phyloP scores from a whole-genome alignment of 129 eudicot genomes.

The Artemisia annua region DNA sequence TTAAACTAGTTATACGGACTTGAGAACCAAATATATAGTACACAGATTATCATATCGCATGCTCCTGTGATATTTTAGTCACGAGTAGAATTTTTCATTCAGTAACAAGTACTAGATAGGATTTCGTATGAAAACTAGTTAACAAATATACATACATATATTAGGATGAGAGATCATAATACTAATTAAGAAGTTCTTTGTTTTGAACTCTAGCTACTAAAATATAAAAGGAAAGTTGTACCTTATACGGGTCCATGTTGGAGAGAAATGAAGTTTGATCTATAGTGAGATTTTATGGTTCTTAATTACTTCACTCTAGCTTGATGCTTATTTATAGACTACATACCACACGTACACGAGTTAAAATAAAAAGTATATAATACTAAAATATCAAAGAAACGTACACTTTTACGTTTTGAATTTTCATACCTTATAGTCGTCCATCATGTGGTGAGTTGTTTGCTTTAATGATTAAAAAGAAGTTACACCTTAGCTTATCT shows the following conservation, averaged over 20 bases:
- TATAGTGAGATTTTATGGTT: constrained; percentile 4
- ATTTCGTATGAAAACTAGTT: no score
- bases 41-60: no score
- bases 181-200: no score
- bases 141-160: no score
- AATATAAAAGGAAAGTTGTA: constrained; percentile 1
- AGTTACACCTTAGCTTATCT: neutral
- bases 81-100: no score
- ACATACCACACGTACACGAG: neutral
- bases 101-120: no score
- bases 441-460: constrained; percentile 14
- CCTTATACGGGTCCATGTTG: constrained; percentile 37
- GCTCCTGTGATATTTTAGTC: no score
- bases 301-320: constrained; percentile 1
- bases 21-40: no score
- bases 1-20: no score
- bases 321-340: constrained; percentile 9
- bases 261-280: neutral
- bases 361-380: neutral
- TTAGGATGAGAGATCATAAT: no score
- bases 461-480: constrained; percentile 3
- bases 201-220: no score
- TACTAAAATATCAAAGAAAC: neutral
- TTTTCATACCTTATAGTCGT: constrained; percentile 14
- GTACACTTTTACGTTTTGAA: neutral